Base-by-base conservation (phyloP, 495 filamentous ascomycete species). In the Talaromyces nanjingensis region DNA sequence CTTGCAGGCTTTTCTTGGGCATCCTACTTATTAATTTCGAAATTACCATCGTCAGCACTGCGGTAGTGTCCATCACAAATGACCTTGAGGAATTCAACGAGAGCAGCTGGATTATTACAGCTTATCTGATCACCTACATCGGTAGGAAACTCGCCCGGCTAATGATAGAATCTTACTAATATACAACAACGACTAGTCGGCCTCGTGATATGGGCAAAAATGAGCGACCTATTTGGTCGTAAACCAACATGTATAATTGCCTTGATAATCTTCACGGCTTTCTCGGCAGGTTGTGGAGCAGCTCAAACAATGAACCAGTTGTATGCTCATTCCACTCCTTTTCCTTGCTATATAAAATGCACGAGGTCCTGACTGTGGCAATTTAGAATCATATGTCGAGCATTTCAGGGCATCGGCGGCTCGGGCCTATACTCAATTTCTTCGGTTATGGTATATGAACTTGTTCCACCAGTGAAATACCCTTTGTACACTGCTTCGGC, bases 31-130 rank as follows among this genome's bases (percentile, higher is more conserved):
- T 79, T 81, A 9, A 82, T 77, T 18, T 87, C 3, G 86, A 89
- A 65, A 78, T 65, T 25, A 83, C 81, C 3, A 87, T 88, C 58
- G 82, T 88, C n/a, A 83, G 80, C 27, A 88, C 85, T 0, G 78
- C 85, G 0, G 71, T 87, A 6, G 76, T 86, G 16, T 79, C 79
- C 16, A 83, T 87, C 37, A 81, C 77, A 0, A 71, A 79, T 57
- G 79, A 83, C 22, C 74, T 86, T 8, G 66, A 74, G 0, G 74
- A 80, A 47, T 81, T 78, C 52, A 68, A 74, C 12, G 72, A 83
- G 64, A 74, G 73, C 2, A 75, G 76, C 12, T 86, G 82, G 84
- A 71, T 87, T 11, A 76, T 84, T 18, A 82, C 81, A 16, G 69
- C 77, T 2, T 87, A 86, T 64, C 71, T 85, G 12, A 65, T 86